Percentiles rank a stretch among this genome's conserved stretches.
Conservation (phyloP, 176 grass and related monocot genomes). For the Olyra latifolia region DNA sequence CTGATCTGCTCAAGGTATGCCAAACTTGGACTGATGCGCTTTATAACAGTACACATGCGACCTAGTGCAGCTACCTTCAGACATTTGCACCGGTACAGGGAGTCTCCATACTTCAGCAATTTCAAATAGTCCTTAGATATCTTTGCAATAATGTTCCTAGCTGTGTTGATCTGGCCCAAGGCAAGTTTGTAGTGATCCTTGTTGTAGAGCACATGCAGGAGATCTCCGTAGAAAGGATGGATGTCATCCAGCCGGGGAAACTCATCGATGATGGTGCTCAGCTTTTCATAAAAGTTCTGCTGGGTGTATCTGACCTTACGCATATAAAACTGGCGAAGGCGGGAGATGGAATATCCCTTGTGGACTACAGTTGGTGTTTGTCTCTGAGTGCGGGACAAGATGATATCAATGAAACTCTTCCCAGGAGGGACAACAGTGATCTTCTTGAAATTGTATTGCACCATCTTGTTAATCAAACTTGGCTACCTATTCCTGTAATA, state of each 20-base stretch:
- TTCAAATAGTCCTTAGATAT: constrained; percentile 71
- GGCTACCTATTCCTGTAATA: not conserved
- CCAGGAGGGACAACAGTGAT: constrained; percentile 70
- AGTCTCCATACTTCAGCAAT: constrained; percentile 72
- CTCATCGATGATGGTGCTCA: constrained; percentile 66
- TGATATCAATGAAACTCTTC: constrained; percentile 84
- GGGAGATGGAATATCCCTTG: constrained; percentile 68
- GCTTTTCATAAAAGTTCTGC: constrained; percentile 82
- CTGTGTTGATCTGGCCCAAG: constrained; percentile 73
- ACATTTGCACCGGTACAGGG: constrained; percentile 69
- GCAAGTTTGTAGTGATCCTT: constrained; percentile 92
- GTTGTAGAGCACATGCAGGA: constrained; percentile 77
- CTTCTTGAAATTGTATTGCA: constrained; percentile 82
- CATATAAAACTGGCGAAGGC: constrained; percentile 81
- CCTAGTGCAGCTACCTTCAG: constrained; percentile 67
- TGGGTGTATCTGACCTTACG: constrained; percentile 68
- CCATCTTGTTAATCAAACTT: constrained; percentile 43
- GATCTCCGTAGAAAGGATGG: constrained; percentile 73
- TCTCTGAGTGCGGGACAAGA: constrained; percentile 73
- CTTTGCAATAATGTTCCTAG: constrained; percentile 70
- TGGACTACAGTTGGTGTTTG: constrained; percentile 86
- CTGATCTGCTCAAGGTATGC: constrained; percentile 78
- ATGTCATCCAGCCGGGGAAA: constrained; percentile 68
- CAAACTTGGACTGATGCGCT: constrained; percentile 68
- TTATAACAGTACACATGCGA: constrained; percentile 74